phyloP scores from a whole-genome alignment of 2,329 filamentous ascomycete species.

The Hypoxylon sp. region DNA sequence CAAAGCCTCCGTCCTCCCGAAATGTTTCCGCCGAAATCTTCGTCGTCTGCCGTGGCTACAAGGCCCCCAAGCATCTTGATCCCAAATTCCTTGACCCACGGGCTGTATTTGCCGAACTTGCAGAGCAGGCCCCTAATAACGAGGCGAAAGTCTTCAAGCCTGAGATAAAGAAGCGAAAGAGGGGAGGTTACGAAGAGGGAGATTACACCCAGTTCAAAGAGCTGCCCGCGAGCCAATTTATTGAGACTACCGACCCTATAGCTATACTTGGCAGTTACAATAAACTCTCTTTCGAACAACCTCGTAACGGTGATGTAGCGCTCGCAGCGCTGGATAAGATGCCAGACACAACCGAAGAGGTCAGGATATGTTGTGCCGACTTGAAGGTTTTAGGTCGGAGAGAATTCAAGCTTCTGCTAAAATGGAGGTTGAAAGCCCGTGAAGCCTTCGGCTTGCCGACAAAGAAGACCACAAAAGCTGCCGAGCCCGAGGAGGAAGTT shows the following conservation, averaged over 20 bases:
- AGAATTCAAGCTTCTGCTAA: constrained; percentile 90
- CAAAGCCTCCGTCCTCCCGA: constrained; percentile 94
- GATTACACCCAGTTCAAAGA: constrained; percentile 95
- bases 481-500: constrained; percentile 77
- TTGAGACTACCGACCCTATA: constrained; percentile 93
- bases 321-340: constrained; percentile 88
- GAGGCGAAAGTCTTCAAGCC: constrained; percentile 99
- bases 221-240: constrained; percentile 89
- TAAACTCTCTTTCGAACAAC: constrained; percentile 84
- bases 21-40: constrained; percentile 99
- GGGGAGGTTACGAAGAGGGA: constrained; percentile 97
- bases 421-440: constrained; percentile 89
- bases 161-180: constrained; percentile 96
- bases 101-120: constrained; percentile 92
- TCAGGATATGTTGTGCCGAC: constrained; percentile 83
- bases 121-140: constrained; percentile 88
- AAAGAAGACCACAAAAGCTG: constrained; percentile 74
- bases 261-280: constrained; percentile 90
- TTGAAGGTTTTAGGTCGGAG: constrained; percentile 92
- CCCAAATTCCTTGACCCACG: constrained; percentile 91
- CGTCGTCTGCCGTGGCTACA: constrained; percentile 95
- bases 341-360: constrained; percentile 87
- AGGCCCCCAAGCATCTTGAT: constrained; percentile 93
- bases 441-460: constrained; percentile 90
- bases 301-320: constrained; percentile 85